These are phyloP conservation scores for Naganishia friedmannii DNA, from an alignment of 768 basidiomycete species.

Conservation along the genomic window DNA sequence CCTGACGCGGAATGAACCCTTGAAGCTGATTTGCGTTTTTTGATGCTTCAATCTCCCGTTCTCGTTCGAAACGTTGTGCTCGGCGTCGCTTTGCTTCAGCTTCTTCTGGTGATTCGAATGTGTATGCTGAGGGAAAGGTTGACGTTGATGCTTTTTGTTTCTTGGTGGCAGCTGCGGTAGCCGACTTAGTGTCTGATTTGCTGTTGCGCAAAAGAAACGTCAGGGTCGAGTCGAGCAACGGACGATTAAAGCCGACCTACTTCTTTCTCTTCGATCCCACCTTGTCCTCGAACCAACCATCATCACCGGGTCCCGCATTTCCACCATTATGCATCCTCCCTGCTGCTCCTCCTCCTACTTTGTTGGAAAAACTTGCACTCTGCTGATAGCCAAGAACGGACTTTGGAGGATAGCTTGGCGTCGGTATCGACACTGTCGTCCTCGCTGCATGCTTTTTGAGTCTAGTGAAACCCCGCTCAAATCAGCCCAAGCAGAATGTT, in stretches of 20 bases:
- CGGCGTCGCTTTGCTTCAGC: conserved; percentile 56
- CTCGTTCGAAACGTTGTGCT: conserved; percentile 84
- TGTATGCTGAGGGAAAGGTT: conserved; percentile 39
- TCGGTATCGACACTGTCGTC: conserved; percentile 18
- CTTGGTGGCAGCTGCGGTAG: conserved; percentile 36
- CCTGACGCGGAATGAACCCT: conserved; percentile 31
- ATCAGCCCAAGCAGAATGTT: not conserved
- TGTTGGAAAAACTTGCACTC: not conserved
- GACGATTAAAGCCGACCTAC: conserved; percentile 23
- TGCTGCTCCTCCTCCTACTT: not conserved
- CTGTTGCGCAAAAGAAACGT: not conserved
- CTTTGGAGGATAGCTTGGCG: not conserved
- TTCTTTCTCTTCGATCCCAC: conserved; percentile 32
- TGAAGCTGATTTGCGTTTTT: conserved; percentile 24
- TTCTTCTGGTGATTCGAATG: conserved; percentile 42
- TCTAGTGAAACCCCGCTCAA: conserved; percentile 20
- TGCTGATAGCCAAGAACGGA: not conserved
- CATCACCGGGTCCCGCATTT: conserved; percentile 1
- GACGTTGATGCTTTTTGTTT: conserved; percentile 40
- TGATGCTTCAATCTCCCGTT: conserved; percentile 71
- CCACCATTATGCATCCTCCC: not conserved
- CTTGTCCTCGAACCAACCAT: conserved; percentile 20
- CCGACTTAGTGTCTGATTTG: not conserved
- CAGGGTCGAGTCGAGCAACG: not conserved
- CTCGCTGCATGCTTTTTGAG: conserved; percentile 39